Conservation (phyloP, 2,329 filamentous ascomycete genomes). For the Blumeriella jaapii region DNA sequence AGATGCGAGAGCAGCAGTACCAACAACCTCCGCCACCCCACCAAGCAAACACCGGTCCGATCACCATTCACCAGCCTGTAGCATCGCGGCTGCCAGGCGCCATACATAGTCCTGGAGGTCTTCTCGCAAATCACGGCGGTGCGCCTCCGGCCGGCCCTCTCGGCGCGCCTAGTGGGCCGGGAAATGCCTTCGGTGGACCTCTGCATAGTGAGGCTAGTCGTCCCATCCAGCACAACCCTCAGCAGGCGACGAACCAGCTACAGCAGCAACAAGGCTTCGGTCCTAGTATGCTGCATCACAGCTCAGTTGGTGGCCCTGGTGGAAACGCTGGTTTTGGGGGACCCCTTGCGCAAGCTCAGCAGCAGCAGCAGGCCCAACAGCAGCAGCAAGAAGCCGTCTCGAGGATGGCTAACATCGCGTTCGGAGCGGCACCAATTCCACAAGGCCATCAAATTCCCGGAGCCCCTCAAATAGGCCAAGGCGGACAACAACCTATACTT, state of each 20-base stretch:
- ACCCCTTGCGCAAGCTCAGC: constrained; percentile 34
- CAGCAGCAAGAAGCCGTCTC: constrained; percentile 35
- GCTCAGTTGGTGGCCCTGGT: constrained; percentile 43
- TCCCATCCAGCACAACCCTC: constrained; percentile 41
- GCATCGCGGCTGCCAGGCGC: constrained; percentile 68
- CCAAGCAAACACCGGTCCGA: constrained; percentile 77
- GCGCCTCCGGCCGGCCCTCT: constrained; percentile 40
- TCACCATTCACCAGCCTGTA: constrained; percentile 89
- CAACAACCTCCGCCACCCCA: constrained; percentile 59
- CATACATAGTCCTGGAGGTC: constrained; percentile 84
- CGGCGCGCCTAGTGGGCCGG: constrained; percentile 27
- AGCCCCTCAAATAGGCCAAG: constrained; percentile 51
- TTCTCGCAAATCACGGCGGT: constrained; percentile 63
- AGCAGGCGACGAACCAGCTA: constrained; percentile 31
- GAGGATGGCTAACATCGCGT: constrained; percentile 51
- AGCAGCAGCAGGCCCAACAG: constrained; percentile 22
- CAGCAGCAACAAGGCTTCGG: constrained; percentile 48
- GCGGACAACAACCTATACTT: constrained; percentile 68
- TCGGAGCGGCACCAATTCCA: constrained; percentile 33
- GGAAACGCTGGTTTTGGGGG: constrained; percentile 57
- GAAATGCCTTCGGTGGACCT: constrained; percentile 40
- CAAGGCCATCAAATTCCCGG: constrained; percentile 26
- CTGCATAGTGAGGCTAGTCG: constrained; percentile 42
- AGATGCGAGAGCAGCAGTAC: constrained; percentile 52
- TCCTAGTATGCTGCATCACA: constrained; percentile 33